Evolutionary conservation across 164 flowering plant genomes (phyloP), one percentile per base, ranked within the genome.

Genomic region (Buxus sempervirens): DNA sequence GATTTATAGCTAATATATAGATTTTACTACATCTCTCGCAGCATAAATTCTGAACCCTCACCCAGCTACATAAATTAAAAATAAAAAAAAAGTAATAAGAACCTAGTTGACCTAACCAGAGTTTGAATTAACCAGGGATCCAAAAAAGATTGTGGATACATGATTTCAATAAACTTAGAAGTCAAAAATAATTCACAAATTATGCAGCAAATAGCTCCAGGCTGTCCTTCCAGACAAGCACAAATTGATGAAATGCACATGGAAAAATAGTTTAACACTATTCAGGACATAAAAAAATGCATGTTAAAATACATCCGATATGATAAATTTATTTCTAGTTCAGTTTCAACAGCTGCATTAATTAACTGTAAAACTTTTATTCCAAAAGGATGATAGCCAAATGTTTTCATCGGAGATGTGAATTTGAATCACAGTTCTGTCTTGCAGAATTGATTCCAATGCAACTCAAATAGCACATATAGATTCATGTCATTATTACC

Each of bases 401-500:
- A 15, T 6, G 45, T 5, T 45, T 45, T 45, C 38, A 3, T 45
- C 51, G 12, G 51, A 45, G 51, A 45, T 2, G 12, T 5, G 51
- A 5, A 45, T 32, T 32, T 32, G 51, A 10, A 45, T 15, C 13
- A 10, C 14, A 45, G 18, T 10, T 45, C 14, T 5, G 18, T 10
- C 14, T 15, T 5, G 51, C 12, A 45, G 16, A 45, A 15, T 45
- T 45, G 12, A 6, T 45, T 10, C 51, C 12, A 45, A 45, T 45
- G 5, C 51, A 45, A 45, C 18, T 45, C 38, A 32, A n/a, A 32
- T 32, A 62, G 62, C 60, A 45, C 59, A 24, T 32, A 21, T 21
- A 55, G 42, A 56, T 45, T 66, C 53, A 32, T 51, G 25, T 60
- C 58, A 18, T 16, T 55, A 28, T 60, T 82, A 90, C 98, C 96